phyloP scores from a whole-genome alignment of 257 asterid species.

The Plectranthus barbatus region DNA sequence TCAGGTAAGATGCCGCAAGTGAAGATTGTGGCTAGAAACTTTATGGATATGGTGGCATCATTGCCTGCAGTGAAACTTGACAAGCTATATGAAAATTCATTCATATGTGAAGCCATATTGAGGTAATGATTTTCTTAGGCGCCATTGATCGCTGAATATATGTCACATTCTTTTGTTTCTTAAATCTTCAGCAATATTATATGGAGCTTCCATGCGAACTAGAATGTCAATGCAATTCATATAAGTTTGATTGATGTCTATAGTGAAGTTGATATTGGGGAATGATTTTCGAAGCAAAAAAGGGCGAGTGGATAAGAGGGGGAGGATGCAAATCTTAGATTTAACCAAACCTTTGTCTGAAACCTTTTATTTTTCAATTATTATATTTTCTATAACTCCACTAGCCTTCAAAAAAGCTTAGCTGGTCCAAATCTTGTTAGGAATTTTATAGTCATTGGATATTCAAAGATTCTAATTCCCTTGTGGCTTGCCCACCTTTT shows the following conservation, averaged over 20 bases:
- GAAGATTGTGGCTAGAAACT: constrained; percentile 81
- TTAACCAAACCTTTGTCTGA: neutral
- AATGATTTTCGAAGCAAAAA: neutral
- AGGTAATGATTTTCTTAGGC: constrained; percentile 33
- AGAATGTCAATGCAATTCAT: neutral
- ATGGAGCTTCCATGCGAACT: neutral
- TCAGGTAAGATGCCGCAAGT: constrained; percentile 81
- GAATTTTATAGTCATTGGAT: neutral
- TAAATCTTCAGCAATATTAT: neutral
- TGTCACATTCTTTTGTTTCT: neutral
- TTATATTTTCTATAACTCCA: neutral
- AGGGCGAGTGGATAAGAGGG: neutral
- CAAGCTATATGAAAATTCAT: constrained; percentile 76
- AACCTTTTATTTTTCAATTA: neutral
- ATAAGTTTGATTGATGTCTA: neutral
- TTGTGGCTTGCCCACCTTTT: neutral
- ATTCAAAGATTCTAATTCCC: neutral
- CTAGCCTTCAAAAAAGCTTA: neutral
- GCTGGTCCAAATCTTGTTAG: neutral
- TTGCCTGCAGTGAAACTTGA: constrained; percentile 90
- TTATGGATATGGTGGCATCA: constrained; percentile 99
- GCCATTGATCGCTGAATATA: neutral
- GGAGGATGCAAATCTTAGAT: neutral
- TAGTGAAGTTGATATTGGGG: neutral
- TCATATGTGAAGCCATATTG: constrained; percentile 91